Percentiles rank a stretch among this genome's conserved stretches.
These are phyloP conservation scores for Alternaria longipes DNA, from an alignment of 2,329 filamentous ascomycete genomes.

Conservation along the genomic window DNA sequence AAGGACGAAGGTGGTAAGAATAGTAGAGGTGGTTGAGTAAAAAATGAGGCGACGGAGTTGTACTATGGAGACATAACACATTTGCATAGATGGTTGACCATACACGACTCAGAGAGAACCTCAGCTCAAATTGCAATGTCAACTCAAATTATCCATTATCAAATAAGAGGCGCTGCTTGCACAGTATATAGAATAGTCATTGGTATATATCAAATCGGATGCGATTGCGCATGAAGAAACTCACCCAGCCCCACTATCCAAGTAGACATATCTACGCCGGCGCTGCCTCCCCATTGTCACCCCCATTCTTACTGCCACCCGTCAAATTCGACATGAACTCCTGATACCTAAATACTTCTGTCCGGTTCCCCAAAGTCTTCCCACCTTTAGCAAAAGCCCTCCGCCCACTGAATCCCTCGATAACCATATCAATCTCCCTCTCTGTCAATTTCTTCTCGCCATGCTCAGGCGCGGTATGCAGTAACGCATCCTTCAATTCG, in stretches of 20 bases:
- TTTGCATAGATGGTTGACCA: too few species aligned
- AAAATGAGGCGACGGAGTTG: rapidly evolving
- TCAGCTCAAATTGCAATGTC: too few species aligned
- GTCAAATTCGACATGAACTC: slow-evolving; percentile 77
- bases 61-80: too few species aligned
- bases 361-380: slow-evolving; percentile 61
- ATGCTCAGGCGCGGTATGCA: slow-evolving; percentile 79
- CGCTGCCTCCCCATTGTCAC: slow-evolving; percentile 29
- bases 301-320: slow-evolving; percentile 44
- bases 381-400: slow-evolving; percentile 77
- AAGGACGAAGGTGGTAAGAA: too few species aligned
- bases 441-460: slow-evolving; percentile 48
- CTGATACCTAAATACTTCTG: slow-evolving; percentile 91
- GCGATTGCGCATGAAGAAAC: background rate
- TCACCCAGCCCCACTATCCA: background rate
- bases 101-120: too few species aligned
- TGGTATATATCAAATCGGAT: background rate
- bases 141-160: too few species aligned
- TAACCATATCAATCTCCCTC: slow-evolving; percentile 82
- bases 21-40: too few species aligned
- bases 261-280: background rate
- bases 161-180: background rate
- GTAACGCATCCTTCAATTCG: slow-evolving; percentile 82
- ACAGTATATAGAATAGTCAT: background rate
- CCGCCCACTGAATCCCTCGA: slow-evolving; percentile 84